A percentile compares a stretch with the other conserved stretches of the same genome.
Evolutionary conservation across 306 rosid species (phyloP).

Genomic region (Glycine tomentella): DNA sequence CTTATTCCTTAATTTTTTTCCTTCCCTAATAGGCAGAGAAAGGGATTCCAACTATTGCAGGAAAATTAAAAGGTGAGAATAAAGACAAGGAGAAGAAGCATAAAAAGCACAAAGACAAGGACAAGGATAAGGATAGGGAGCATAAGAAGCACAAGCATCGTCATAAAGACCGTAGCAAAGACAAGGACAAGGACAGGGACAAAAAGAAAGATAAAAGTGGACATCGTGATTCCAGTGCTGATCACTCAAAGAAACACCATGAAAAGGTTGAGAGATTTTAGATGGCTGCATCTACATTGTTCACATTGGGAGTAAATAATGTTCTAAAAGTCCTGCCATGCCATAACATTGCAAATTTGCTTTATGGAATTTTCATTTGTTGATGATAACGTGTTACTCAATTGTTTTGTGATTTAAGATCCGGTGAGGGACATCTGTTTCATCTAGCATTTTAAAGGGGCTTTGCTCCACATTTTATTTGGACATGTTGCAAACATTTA

Average conservation of each 20-base stretch:
- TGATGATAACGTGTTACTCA: not conserved
- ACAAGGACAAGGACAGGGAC: conserved; percentile 81
- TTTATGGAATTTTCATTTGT: conserved; percentile 24
- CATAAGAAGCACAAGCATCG: conserved; percentile 93
- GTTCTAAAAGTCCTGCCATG: conserved; percentile 22
- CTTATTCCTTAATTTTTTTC: not conserved
- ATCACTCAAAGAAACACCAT: conserved; percentile 88
- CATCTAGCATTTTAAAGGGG: conserved; percentile 8
- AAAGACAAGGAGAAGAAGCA: conserved; percentile 97
- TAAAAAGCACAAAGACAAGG: conserved; percentile 85
- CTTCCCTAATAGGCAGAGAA: conserved; percentile 72
- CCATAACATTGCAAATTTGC: conserved; percentile 9
- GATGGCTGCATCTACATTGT: conserved; percentile 24
- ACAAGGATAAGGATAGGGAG: conserved; percentile 89
- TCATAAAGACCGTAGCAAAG: conserved; percentile 86
- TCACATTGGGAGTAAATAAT: conserved; percentile 17
- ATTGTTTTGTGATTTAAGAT: conserved; percentile 34
- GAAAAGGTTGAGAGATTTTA: conserved; percentile 77
- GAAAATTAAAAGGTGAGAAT: conserved; percentile 78
- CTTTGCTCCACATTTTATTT: conserved; percentile 21
- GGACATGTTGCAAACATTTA: conserved; percentile 16
- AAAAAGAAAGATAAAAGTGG: conserved; percentile 89
- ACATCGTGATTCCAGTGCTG: conserved; percentile 84
- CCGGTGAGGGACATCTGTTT: conserved; percentile 9
- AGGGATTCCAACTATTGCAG: conserved; percentile 81